Evolutionary conservation across 108 stramenopile genomes (phyloP), one percentile per base, ranked within the genome.

Genomic region (Aurantiochytrium sp.): DNA sequence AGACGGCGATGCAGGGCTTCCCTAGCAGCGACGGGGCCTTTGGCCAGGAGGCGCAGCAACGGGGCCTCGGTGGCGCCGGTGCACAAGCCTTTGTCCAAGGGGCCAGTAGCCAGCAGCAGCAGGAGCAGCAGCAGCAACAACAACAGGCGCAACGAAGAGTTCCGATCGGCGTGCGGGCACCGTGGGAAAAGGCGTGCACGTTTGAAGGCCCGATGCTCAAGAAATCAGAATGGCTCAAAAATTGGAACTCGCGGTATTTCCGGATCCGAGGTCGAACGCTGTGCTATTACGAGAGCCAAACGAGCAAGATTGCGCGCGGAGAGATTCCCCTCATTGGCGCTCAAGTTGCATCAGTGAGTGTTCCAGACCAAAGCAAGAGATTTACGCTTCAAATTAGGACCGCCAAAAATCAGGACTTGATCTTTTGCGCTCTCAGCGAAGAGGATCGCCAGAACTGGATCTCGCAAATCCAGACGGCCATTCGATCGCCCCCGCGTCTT

Each of bases 311-410:
- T 12, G 76, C 76, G 25, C 19, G 51, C 19, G 76, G 76, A 23
- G 76, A 83, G 76, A 83, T 83, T 23, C 76, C 76, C 16, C 76
- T 83, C 51, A 83, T 83, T 45, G 76, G 76, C n/a, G 76, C 76
- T 12, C 76, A 83, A 23, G 76, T 53, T 12, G 51, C 76, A 16
- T 6, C 4, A 6, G 76, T 83, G n/a, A 47, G 51, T 12, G 49
- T 83, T 43, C 51, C 76, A 16, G 76, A 83, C 49, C 6, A 45
- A 8, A 23, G 25, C 10, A 21, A 53, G 45, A 83, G 49, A 12
- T 53, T 53, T 3, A 53, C 51, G 51, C 51, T 83, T 6, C 76
- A 53, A 23, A 35, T 83, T 55, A 10, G 76, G 25, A 83, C 76
- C 44, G 76, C 76, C 8, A 83, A 83, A 35, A 83, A 83, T 23